Base-by-base conservation (phyloP, 139 green algal species). In the Chlamydomonas applanata region DNA sequence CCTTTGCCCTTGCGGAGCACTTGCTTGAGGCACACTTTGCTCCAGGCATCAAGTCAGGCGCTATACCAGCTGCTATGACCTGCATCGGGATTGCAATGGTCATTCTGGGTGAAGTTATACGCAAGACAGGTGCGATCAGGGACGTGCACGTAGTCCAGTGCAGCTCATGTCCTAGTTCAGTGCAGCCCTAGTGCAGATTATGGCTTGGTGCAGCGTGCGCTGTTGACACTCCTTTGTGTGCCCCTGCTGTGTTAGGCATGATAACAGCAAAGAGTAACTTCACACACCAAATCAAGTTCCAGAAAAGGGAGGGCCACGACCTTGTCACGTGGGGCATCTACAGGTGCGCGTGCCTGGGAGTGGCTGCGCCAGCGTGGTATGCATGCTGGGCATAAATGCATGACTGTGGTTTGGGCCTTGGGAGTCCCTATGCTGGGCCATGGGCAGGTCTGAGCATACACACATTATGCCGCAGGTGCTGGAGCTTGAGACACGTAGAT, bases 281-380 rank as follows among this genome's bases (percentile, higher is more conserved):
- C 75, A 85, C 80, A 0, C 80, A 85, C 57, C 69, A 72, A 25
- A 76, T 85, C 27, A 56, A 60, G 2, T 27, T 53, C 32, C 40
- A 72, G 27, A 40, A 62, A 22, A 2, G 20, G 1, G 4, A 32
- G 0, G 25, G 24, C 27, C 79, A 84, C 45, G 0, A 36, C 40
- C 74, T 84, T 20, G 69, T 84, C 9, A 81, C 69, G 4, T 52
- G 45, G 1, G 79, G 79, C 5, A 78, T 84, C 1, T 84, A 84
- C 74, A 75, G 70, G 79, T 81, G 29, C 27, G 67, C n/a, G n/a
- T n/a, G n/a, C n/a, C n/a, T n/a, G n/a, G n/a, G n/a, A n/a, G n/a
- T n/a, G n/a, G n/a, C n/a, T n/a, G n/a, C n/a, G n/a, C n/a, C n/a
- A n/a, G n/a, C n/a, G n/a, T n/a, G n/a, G n/a, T n/a, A n/a, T n/a